Evolutionary conservation across 179 eudicot species (phyloP).

Genomic region (Spinacia oleracea): DNA sequence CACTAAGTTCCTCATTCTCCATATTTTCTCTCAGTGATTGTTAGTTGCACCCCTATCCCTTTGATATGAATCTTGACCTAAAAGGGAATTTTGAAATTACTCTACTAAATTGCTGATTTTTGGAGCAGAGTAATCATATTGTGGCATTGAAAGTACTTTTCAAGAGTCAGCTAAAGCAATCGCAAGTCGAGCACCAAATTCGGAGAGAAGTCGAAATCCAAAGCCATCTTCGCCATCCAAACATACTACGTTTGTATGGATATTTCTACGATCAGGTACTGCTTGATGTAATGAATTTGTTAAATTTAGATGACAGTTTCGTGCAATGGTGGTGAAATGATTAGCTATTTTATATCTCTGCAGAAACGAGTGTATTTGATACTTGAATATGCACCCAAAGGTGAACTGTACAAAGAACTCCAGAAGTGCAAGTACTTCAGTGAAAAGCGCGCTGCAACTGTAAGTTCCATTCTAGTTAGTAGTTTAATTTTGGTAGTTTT

Average conservation of each 20-base stretch:
- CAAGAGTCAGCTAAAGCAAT: slow-evolving; percentile 89
- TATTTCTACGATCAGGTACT: slow-evolving; percentile 95
- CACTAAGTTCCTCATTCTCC: too few species aligned
- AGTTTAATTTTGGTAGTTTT: neutral
- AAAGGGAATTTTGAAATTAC: neutral
- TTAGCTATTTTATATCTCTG: slow-evolving; percentile 16
- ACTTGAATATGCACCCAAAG: slow-evolving; percentile 93
- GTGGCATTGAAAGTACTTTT: slow-evolving; percentile 90
- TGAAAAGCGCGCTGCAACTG: slow-evolving; percentile 92
- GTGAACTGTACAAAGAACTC: slow-evolving; percentile 92
- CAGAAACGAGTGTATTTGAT: slow-evolving; percentile 96
- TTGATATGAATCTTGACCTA: neutral
- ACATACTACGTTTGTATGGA: slow-evolving; percentile 84
- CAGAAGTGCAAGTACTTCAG: slow-evolving; percentile 90
- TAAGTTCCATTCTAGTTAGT: slow-evolving; percentile 31
- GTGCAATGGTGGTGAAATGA: neutral
- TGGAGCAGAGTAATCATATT: slow-evolving; percentile 84
- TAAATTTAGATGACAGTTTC: neutral
- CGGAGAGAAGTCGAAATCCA: slow-evolving; percentile 97
- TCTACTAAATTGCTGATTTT: neutral
- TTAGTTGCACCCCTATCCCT: neutral
- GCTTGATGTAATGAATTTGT: neutral
- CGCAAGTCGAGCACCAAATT: slow-evolving; percentile 98
- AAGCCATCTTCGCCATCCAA: slow-evolving; percentile 95
- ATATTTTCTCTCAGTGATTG: too few species aligned